These are phyloP conservation scores for Candida boidinii DNA, from an alignment of 805 yeast species.

Conservation along the genomic window DNA sequence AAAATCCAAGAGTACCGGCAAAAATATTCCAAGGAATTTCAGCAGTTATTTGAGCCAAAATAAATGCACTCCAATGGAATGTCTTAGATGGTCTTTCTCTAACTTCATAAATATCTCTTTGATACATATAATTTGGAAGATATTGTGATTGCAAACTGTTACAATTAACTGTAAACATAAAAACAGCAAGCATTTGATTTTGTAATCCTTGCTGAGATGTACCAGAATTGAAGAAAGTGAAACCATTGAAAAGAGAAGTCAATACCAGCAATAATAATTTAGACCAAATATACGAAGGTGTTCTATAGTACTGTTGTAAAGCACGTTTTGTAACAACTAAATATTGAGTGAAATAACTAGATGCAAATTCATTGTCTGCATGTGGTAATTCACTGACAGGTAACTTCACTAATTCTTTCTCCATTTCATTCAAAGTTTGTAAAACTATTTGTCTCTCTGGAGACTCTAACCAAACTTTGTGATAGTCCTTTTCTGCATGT, in stretches of 20 bases:
- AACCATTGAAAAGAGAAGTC: conserved; percentile 55
- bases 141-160: conserved; percentile 50
- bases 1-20: conserved; percentile 49
- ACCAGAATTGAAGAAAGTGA: conserved; percentile 55
- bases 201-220: conserved; percentile 58
- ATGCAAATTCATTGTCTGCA: conserved; percentile 32
- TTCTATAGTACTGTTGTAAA: conserved; percentile 52
- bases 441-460: conserved; percentile 49
- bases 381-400: conserved; percentile 27
- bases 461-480: conserved; percentile 67
- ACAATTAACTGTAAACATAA: conserved; percentile 51
- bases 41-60: conserved; percentile 47
- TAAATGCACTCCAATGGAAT: conserved; percentile 54
- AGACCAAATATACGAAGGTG: conserved; percentile 47
- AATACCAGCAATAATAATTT: conserved; percentile 42
- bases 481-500: conserved; percentile 56
- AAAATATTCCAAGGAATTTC: conserved; percentile 56
- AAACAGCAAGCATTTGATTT: conserved; percentile 68
- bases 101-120: conserved; percentile 57
- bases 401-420: conserved; percentile 37
- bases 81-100: conserved; percentile 65
- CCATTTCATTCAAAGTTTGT: conserved; percentile 49
- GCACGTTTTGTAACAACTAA: conserved; percentile 37
- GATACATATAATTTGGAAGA: conserved; percentile 47
- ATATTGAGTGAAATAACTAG: conserved; percentile 31